phyloP scores from a whole-genome alignment of 2,329 filamentous ascomycete genomes.

The Nectriaceae sp. region DNA sequence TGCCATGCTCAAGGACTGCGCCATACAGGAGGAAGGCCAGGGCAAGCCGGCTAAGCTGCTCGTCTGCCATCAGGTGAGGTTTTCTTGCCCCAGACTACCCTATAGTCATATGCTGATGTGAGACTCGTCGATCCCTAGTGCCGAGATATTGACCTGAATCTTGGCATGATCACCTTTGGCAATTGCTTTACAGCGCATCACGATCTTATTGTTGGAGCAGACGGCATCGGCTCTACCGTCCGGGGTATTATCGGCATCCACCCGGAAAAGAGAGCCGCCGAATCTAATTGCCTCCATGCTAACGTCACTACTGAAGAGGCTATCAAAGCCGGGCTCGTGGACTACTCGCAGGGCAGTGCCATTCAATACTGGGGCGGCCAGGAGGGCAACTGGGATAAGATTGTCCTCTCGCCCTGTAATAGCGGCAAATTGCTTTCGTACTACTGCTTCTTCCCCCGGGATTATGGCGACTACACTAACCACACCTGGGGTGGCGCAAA shows the following conservation, averaged over 20 bases:
- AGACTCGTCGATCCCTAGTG: no score
- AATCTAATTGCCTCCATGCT: constrained; percentile 63
- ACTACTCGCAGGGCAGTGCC: constrained; percentile 52
- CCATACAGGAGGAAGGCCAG: constrained; percentile 53
- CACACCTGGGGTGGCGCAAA: constrained; percentile 56
- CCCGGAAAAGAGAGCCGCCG: constrained; percentile 59
- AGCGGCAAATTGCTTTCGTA: constrained; percentile 60
- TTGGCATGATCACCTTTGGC: constrained; percentile 51
- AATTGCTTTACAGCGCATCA: constrained; percentile 53
- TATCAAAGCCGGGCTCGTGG: constrained; percentile 58
- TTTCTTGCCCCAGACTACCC: no score
- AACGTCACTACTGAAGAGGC: constrained; percentile 64
- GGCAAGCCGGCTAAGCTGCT: constrained; percentile 54
- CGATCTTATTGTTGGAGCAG: constrained; percentile 64
- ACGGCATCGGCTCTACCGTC: constrained; percentile 68
- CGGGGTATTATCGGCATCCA: constrained; percentile 62
- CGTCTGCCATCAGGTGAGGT: constrained; percentile 57
- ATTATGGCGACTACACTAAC: constrained; percentile 55
- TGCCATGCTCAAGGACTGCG: constrained; percentile 63
- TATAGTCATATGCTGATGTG: no score
- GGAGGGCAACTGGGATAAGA: constrained; percentile 58
- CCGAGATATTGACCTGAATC: constrained; percentile 52
- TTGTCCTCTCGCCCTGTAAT: constrained; percentile 65
- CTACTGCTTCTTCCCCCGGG: constrained; percentile 66
- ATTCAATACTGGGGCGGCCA: constrained; percentile 68